phyloP scores from a whole-genome alignment of 371 early-diverging fungal species.

The Mortierella sp. region DNA sequence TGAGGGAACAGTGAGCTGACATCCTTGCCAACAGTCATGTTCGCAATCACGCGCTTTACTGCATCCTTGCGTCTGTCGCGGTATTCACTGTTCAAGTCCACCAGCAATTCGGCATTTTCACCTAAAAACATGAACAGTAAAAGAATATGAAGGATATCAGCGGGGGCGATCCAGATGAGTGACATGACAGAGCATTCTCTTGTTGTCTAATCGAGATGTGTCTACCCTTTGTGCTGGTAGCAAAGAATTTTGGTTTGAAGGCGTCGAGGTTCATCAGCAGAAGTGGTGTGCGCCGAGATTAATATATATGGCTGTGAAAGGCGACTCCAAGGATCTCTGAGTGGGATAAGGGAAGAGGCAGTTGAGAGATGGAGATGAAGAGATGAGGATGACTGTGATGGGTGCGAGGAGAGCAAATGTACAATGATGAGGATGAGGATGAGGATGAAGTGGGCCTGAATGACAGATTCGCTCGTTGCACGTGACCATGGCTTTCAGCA shows the following conservation, averaged over 20 bases:
- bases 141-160: slow-evolving; percentile 61
- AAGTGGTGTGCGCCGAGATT: slow-evolving; percentile 46
- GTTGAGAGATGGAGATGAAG: neutral
- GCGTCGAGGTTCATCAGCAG: slow-evolving; percentile 30
- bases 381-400: neutral
- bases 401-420: too few species aligned
- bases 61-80: slow-evolving; percentile 94
- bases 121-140: slow-evolving; percentile 66
- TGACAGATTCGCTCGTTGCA: too few species aligned
- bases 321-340: neutral
- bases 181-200: slow-evolving; percentile 1
- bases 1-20: slow-evolving; percentile 92
- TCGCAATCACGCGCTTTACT: slow-evolving; percentile 95
- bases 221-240: slow-evolving; percentile 75
- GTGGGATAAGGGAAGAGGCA: neutral
- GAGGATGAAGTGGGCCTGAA: too few species aligned
- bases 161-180: neutral
- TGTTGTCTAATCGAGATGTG: too few species aligned
- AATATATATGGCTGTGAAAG: slow-evolving; percentile 25
- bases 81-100: slow-evolving; percentile 96
- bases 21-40: slow-evolving; percentile 92
- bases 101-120: slow-evolving; percentile 95
- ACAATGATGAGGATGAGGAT: too few species aligned
- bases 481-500: too few species aligned
- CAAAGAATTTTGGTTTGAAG: slow-evolving; percentile 68